A percentile compares a stretch with the other conserved stretches of the same genome.
Conservation (phyloP, 2,329 filamentous ascomycete genomes). For the Microcyclospora pomicola region DNA sequence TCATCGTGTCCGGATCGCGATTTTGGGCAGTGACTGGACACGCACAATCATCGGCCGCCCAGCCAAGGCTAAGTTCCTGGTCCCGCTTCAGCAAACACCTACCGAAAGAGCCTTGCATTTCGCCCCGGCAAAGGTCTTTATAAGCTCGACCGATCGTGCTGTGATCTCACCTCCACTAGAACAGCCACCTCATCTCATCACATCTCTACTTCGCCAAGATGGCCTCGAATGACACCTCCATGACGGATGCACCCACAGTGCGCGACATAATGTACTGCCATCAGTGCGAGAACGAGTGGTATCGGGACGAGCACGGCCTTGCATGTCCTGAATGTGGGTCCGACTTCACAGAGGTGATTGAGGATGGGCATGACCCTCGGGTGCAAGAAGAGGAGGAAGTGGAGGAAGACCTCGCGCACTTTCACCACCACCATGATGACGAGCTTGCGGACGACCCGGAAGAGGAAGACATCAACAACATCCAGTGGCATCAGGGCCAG, state of each 20-base stretch:
- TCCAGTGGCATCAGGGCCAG: conserved; percentile 18
- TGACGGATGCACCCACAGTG: conserved; percentile 6
- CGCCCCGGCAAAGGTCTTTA: too few species aligned
- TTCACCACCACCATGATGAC: conserved; percentile 14
- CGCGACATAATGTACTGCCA: conserved; percentile 79
- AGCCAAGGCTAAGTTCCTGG: too few species aligned
- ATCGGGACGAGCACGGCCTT: conserved; percentile 52
- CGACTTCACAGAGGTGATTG: conserved; percentile 68
- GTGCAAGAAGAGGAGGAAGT: conserved; percentile 14
- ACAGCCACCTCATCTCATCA: too few species aligned
- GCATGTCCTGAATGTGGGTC: conserved; percentile 63
- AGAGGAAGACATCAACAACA: conserved; percentile 28
- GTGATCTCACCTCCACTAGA: too few species aligned
- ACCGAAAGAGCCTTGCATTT: too few species aligned
- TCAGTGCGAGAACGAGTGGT: conserved; percentile 69
- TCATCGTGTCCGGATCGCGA: too few species aligned
- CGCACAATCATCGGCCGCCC: too few species aligned
- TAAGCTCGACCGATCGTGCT: too few species aligned
- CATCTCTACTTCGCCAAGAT: too few species aligned
- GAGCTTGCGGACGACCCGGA: conserved; percentile 33
- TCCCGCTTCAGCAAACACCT: too few species aligned
- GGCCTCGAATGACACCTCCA: too few species aligned
- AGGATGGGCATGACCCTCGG: conserved; percentile 50
- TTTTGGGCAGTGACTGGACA: too few species aligned
- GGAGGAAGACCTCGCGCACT: conserved; percentile 7